Conservation (phyloP, 2,329 filamentous ascomycete species). For the Fusarium circinatum region DNA sequence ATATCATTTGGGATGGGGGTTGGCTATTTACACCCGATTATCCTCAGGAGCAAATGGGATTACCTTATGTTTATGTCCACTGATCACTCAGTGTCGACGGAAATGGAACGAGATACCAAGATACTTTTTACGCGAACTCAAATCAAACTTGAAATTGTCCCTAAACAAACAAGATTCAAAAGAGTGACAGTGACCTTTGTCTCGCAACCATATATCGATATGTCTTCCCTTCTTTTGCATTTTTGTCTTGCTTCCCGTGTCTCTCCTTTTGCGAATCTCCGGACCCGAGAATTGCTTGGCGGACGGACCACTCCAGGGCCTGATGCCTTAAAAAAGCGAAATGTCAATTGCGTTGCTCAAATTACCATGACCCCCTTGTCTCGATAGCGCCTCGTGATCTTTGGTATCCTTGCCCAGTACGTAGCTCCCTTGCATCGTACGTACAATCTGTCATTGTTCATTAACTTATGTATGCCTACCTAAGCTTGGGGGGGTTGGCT, state of each 20-base stretch:
- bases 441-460: constrained; percentile 14
- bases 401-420: constrained; percentile 32
- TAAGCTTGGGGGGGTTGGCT: background rate
- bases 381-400: constrained; percentile 44
- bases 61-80: constrained; percentile 36
- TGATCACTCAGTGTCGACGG: constrained; percentile 45
- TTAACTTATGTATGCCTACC: background rate
- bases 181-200: constrained; percentile 6
- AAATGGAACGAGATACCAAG: constrained; percentile 43
- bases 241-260: constrained; percentile 1
- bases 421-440: constrained; percentile 33
- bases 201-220: background rate
- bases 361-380: constrained; percentile 39
- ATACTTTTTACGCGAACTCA: constrained; percentile 36
- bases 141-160: constrained; percentile 33
- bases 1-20: constrained; percentile 40
- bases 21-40: constrained; percentile 20
- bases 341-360: constrained; percentile 29
- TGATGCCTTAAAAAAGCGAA: background rate
- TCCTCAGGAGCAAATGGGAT: constrained; percentile 37
- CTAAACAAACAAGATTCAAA: constrained; percentile 3
- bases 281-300: constrained; percentile 10
- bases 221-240: background rate
- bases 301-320: background rate
- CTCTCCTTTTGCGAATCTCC: constrained; percentile 5